phyloP scores from a whole-genome alignment of 768 basidiomycete genomes.

The Sporobolomyces pararoseus region DNA sequence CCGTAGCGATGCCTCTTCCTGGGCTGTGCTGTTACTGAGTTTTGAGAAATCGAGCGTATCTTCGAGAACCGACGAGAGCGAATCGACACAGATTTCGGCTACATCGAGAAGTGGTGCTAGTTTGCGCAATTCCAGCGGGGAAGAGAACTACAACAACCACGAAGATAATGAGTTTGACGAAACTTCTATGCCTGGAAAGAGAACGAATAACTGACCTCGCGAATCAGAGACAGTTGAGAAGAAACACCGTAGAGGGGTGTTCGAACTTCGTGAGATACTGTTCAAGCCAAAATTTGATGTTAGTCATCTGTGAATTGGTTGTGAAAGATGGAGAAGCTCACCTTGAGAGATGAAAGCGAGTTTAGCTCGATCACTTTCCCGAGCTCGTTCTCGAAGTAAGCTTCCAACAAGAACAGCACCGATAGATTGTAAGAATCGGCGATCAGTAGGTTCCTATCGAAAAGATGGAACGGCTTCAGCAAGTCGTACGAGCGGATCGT shows the following conservation, averaged over 20 bases:
- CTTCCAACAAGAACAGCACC: slow-evolving; percentile 31
- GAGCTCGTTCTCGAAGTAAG: slow-evolving; percentile 23
- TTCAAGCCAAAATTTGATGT: not conserved
- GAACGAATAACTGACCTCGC: slow-evolving; percentile 20
- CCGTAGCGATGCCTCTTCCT: not conserved
- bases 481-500: too few species aligned
- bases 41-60: slow-evolving; percentile 39
- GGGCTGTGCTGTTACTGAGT: slow-evolving; percentile 15
- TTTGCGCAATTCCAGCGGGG: slow-evolving; percentile 5
- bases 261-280: slow-evolving; percentile 32
- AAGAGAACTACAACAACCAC: slow-evolving; percentile 15
- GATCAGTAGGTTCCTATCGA: slow-evolving; percentile 20
- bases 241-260: slow-evolving; percentile 22
- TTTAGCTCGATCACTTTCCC: slow-evolving; percentile 33
- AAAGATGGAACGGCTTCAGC: not conserved
- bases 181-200: not conserved
- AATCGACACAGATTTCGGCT: slow-evolving; percentile 31
- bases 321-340: not conserved
- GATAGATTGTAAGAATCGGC: slow-evolving; percentile 12
- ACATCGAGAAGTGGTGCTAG: slow-evolving; percentile 33
- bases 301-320: not conserved
- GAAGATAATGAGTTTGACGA: not conserved
- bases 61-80: slow-evolving; percentile 28
- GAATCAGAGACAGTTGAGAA: slow-evolving; percentile 37
- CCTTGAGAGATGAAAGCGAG: slow-evolving; percentile 24